These are phyloP conservation scores for Didymella keratinophila DNA, from an alignment of 2,329 filamentous ascomycete genomes.

Conservation along the genomic window DNA sequence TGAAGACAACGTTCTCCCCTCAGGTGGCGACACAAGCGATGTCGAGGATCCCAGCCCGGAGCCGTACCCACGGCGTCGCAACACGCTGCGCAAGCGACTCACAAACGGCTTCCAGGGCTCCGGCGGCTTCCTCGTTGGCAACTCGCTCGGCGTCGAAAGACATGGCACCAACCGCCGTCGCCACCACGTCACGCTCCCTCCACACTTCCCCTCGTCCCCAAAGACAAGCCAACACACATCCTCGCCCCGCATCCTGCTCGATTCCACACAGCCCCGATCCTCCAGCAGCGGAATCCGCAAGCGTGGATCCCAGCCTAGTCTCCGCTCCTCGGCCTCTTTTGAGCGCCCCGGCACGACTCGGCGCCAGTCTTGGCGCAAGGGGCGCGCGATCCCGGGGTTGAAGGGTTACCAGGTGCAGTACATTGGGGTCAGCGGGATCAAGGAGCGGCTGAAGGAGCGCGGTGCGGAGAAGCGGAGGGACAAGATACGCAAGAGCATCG, in stretches of 20 bases:
- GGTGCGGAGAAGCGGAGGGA: slow-evolving; percentile 62
- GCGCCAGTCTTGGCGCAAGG: slow-evolving; percentile 41
- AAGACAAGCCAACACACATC: slow-evolving; percentile 23
- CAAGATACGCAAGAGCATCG: slow-evolving; percentile 63
- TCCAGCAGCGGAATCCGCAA: slow-evolving; percentile 37
- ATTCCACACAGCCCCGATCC: slow-evolving; percentile 33
- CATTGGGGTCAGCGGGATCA: slow-evolving; percentile 59
- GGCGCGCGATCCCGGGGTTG: slow-evolving; percentile 51
- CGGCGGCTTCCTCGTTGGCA: slow-evolving; percentile 61
- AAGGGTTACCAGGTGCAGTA: slow-evolving; percentile 60
- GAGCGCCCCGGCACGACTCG: slow-evolving; percentile 16
- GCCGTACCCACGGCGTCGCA: slow-evolving; percentile 28
- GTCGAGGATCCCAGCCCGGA: slow-evolving; percentile 38
- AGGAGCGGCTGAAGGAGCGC: slow-evolving; percentile 56
- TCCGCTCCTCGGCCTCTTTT: slow-evolving; percentile 29
- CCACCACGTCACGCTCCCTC: slow-evolving; percentile 38
- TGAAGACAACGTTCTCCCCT: slow-evolving; percentile 50
- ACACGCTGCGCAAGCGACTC: slow-evolving; percentile 38
- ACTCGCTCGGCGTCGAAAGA: slow-evolving; percentile 64
- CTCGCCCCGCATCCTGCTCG: slow-evolving; percentile 37
- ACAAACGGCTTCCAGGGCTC: slow-evolving; percentile 52
- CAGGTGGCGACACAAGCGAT: slow-evolving; percentile 57
- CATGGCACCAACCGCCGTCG: slow-evolving; percentile 46
- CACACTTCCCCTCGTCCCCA: slow-evolving; percentile 26
- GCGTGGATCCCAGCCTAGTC: slow-evolving; percentile 27